Conservation (phyloP, 2,329 filamentous ascomycete genomes). For the Pyrenochaeta sp. region DNA sequence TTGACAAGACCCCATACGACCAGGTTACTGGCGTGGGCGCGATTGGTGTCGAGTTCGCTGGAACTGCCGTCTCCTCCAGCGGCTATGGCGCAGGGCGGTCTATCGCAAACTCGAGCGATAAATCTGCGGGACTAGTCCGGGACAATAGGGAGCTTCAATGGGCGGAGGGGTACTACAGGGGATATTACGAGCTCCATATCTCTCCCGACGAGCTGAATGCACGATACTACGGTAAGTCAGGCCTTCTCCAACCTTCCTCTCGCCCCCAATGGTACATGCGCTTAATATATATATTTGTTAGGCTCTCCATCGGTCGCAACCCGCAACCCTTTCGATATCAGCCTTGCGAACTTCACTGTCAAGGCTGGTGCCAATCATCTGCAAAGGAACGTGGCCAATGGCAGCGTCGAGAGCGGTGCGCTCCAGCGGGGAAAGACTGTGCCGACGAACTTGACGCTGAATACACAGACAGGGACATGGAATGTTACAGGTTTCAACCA, state of each 20-base stretch:
- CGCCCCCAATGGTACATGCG: neutral
- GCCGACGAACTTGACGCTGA: slow-evolving; percentile 43
- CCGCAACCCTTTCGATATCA: slow-evolving; percentile 69
- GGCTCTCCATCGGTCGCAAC: slow-evolving; percentile 62
- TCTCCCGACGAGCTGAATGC: slow-evolving; percentile 64
- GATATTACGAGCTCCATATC: slow-evolving; percentile 72
- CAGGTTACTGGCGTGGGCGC: slow-evolving; percentile 47
- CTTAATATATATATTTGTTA: slow-evolving; percentile 7
- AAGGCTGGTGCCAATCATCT: slow-evolving; percentile 67
- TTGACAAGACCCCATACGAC: slow-evolving; percentile 48
- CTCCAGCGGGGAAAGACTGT: slow-evolving; percentile 52
- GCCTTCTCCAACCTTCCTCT: neutral
- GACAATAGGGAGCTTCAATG: slow-evolving; percentile 72
- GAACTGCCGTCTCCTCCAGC: slow-evolving; percentile 69
- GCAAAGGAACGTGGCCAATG: slow-evolving; percentile 56
- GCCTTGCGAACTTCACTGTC: slow-evolving; percentile 74
- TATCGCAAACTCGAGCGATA: slow-evolving; percentile 58
- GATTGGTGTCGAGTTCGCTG: slow-evolving; percentile 62
- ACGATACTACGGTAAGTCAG: slow-evolving; percentile 67
- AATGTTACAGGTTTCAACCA: slow-evolving; percentile 37
- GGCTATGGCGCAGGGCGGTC: slow-evolving; percentile 48
- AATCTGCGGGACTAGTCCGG: slow-evolving; percentile 45
- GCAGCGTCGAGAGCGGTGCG: slow-evolving; percentile 62
- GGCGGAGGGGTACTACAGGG: slow-evolving; percentile 75
- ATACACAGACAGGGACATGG: slow-evolving; percentile 39